phyloP scores from a whole-genome alignment of 768 basidiomycete species.

The Wakefieldia striispora region DNA sequence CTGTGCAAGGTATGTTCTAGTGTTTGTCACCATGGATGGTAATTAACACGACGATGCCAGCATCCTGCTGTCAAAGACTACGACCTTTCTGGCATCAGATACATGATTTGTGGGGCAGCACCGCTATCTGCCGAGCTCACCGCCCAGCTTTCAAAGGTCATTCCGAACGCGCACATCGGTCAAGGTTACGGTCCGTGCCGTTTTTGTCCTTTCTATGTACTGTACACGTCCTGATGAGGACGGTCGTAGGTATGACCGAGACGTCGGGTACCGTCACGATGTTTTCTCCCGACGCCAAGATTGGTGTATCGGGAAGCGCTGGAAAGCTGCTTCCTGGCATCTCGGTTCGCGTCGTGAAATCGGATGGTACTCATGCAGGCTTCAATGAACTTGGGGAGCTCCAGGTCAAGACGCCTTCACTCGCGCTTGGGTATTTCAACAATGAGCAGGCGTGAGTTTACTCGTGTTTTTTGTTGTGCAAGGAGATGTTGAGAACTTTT shows the following conservation, averaged over 20 bases:
- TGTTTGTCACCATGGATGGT: background rate
- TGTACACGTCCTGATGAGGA: background rate
- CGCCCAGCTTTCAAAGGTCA: conserved; percentile 39
- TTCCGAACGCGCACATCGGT: conserved; percentile 61
- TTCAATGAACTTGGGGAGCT: conserved; percentile 63
- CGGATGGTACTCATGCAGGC: conserved; percentile 53
- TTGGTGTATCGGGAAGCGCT: conserved; percentile 53
- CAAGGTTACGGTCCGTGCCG: conserved; percentile 55
- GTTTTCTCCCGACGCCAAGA: conserved; percentile 45
- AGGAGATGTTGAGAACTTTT: background rate
- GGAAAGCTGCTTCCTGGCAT: conserved; percentile 53
- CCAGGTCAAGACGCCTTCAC: conserved; percentile 40
- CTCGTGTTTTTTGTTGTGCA: background rate
- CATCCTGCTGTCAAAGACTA: conserved; percentile 50
- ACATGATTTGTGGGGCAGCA: conserved; percentile 58
- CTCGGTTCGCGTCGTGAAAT: conserved; percentile 51
- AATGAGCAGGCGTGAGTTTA: conserved; percentile 45
- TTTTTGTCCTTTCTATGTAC: background rate
- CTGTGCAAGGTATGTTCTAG: conserved; percentile 57
- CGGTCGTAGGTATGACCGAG: conserved; percentile 61
- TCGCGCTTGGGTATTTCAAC: conserved; percentile 47
- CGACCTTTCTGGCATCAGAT: conserved; percentile 52
- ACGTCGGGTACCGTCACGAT: conserved; percentile 51
- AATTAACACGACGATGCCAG: conserved; percentile 27
- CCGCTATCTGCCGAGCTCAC: conserved; percentile 60